phyloP scores from a whole-genome alignment of 495 filamentous ascomycete species.

The Staphylotrichum tortipilum region DNA sequence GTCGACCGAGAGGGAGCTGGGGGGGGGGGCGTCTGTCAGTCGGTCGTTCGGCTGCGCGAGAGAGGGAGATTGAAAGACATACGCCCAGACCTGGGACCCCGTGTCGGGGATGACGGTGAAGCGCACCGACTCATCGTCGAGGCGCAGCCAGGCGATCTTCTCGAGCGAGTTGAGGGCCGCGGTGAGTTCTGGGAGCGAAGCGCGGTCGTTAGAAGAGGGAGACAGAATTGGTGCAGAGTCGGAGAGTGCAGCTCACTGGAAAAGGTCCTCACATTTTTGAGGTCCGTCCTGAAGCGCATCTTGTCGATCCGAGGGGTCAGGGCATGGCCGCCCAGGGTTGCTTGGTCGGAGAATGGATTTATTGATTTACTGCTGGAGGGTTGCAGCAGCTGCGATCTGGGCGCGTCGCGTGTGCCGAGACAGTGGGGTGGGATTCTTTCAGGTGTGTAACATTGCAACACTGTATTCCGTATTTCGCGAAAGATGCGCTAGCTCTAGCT shows the following conservation, averaged over 20 bases:
- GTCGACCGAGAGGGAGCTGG: slow-evolving; percentile 52
- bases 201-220: background rate
- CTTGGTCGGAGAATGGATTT: too few relatives aligned
- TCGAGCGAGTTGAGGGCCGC: slow-evolving; percentile 80
- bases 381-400: too few relatives aligned
- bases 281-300: slow-evolving; percentile 75
- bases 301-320: slow-evolving; percentile 1
- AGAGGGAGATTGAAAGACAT: slow-evolving; percentile 28
- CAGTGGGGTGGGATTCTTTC: too few relatives aligned
- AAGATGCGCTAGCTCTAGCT: too few relatives aligned
- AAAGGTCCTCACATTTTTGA: slow-evolving; percentile 76
- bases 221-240: background rate
- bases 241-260: slow-evolving; percentile 49
- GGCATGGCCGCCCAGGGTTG: too few relatives aligned
- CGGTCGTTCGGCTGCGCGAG: background rate
- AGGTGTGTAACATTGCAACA: too few relatives aligned
- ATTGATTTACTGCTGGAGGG: too few relatives aligned
- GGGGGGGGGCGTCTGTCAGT: too few relatives aligned
- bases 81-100: slow-evolving; percentile 97
- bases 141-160: slow-evolving; percentile 87
- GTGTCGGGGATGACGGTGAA: slow-evolving; percentile 93
- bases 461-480: too few relatives aligned
- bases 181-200: slow-evolving; percentile 55
- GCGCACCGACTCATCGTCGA: slow-evolving; percentile 74
- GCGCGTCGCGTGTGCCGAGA: too few relatives aligned